phyloP scores from a whole-genome alignment of 2,329 filamentous ascomycete species.

The Penicillium sp. region DNA sequence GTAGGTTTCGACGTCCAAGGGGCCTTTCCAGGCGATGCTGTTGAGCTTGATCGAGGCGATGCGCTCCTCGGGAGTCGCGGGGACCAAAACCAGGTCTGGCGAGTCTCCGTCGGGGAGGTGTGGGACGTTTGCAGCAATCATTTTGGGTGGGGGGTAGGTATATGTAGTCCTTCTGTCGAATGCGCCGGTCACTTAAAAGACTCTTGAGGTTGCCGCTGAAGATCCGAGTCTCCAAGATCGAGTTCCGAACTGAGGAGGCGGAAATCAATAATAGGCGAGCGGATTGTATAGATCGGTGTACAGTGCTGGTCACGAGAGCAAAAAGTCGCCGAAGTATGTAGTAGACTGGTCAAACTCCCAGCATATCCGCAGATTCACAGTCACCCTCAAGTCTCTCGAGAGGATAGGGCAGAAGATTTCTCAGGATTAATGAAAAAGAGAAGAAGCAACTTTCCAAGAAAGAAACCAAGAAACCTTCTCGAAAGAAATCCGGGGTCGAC shows the following conservation, averaged over 20 bases:
- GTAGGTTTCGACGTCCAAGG: slow-evolving; percentile 57
- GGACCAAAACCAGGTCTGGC: slow-evolving; percentile 55
- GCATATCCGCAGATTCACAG: background rate
- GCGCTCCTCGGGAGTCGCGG: slow-evolving; percentile 58
- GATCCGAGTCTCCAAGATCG: background rate
- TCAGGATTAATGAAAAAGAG: background rate
- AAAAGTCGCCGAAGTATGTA: background rate
- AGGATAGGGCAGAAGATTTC: background rate
- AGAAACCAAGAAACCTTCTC: background rate
- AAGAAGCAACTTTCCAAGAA: background rate
- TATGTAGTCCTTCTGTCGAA: background rate
- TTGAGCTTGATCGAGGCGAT: slow-evolving; percentile 57
- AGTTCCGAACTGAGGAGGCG: background rate
- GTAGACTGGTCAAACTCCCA: background rate
- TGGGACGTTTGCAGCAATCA: slow-evolving; percentile 40
- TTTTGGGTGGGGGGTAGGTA: slow-evolving; percentile 20
- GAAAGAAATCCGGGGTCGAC: slow-evolving; percentile 8
- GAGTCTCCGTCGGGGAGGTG: slow-evolving; percentile 53
- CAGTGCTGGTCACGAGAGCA: background rate
- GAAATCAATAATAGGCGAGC: background rate
- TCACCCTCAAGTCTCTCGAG: background rate
- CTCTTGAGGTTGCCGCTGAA: background rate
- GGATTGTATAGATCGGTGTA: background rate
- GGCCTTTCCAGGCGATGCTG: slow-evolving; percentile 60
- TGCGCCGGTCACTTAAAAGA: background rate